A percentile compares a stretch with the other conserved stretches of the same genome.
Evolutionary conservation across 495 filamentous ascomycete species (phyloP).

Genomic region (Penicillium macrosclerotiorum): DNA sequence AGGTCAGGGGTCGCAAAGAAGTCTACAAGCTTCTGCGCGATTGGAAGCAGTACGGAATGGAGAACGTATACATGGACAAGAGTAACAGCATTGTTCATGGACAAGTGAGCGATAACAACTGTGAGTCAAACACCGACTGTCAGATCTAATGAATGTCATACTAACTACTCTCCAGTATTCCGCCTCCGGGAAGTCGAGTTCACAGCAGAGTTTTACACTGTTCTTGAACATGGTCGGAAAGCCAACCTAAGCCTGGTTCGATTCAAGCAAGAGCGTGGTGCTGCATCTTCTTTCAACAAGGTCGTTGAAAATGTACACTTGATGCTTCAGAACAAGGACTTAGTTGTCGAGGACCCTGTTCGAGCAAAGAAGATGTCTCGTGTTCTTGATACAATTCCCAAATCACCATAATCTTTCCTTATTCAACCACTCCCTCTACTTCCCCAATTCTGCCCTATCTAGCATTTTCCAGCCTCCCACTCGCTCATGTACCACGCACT

Average conservation of each 20-base stretch:
- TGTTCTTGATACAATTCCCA: constrained; percentile 32
- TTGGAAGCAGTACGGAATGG: constrained; percentile 79
- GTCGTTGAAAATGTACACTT: constrained; percentile 72
- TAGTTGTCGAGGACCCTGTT: constrained; percentile 64
- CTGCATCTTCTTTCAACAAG: constrained; percentile 78
- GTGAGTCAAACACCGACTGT: constrained; percentile 52
- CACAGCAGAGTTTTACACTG: constrained; percentile 77
- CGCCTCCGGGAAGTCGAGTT: constrained; percentile 75
- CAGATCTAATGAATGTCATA: background rate
- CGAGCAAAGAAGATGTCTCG: constrained; percentile 62
- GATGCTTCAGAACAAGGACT: constrained; percentile 54
- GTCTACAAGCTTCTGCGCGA: constrained; percentile 67
- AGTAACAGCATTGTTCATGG: constrained; percentile 70
- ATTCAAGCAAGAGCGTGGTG: constrained; percentile 84
- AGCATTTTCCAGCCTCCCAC: background rate
- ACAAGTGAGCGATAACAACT: constrained; percentile 68
- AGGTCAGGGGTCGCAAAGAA: constrained; percentile 69
- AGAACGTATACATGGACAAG: constrained; percentile 72
- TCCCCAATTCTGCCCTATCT: background rate
- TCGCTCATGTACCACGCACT: constrained; percentile 7
- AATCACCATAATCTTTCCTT: constrained; percentile 7
- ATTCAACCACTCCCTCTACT: background rate
- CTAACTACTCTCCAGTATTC: constrained; percentile 50
- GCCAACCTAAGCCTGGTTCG: constrained; percentile 72
- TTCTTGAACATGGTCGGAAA: constrained; percentile 72